Evolutionary conservation across 331 rosid species (phyloP), one percentile per base, ranked within the genome.

Genomic region (Erythrophleum ivorense): DNA sequence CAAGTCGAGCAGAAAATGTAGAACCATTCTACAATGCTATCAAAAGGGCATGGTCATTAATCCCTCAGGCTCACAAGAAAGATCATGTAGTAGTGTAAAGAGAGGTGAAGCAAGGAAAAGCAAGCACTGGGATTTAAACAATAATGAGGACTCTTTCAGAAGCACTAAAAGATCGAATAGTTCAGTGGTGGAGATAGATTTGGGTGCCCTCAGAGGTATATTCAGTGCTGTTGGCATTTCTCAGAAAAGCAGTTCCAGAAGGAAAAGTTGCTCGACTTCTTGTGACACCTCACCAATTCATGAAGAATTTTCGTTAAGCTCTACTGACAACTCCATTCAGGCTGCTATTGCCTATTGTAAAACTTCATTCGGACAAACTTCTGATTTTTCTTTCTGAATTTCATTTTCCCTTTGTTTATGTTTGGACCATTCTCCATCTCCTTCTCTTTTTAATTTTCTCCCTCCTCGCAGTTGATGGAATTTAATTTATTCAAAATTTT

Each of bases 331-430:
- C 50, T 88, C 92, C 21, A 79, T 90, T 82, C 89, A 86, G 79
- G 86, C 89, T 31, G 91, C 94, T 71, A 85, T 90, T 85, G 85
- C 91, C n/a, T 86, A 90, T 54, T 90, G 94, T 71, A 90, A 90
- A 55, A 80, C 77, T 76, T 90, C 92, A 77, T 73, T 81, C 46
- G 80, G 84, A 11, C 86, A 83, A 63, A 34, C 80, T 14, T 78
- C 87, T 59, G 80, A 80, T 54, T 85, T 84, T 70, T 80, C 74
- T 9, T 83, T 79, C 88, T 74, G 59, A 24, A 24, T 24, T 24
- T 24, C 29, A 24, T 24, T 24, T 24, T 24, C 29, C 29, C 29
- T 24, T 24, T 24, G 1, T 24, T 24, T 24, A 24, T 24, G 29
- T 24, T 24, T 24, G 29, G 29, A 24, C 29, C 29, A 24, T 24